Evolutionary conservation across 768 basidiomycete species (phyloP).

Genomic region (Pleurotus citrinopileatus): DNA sequence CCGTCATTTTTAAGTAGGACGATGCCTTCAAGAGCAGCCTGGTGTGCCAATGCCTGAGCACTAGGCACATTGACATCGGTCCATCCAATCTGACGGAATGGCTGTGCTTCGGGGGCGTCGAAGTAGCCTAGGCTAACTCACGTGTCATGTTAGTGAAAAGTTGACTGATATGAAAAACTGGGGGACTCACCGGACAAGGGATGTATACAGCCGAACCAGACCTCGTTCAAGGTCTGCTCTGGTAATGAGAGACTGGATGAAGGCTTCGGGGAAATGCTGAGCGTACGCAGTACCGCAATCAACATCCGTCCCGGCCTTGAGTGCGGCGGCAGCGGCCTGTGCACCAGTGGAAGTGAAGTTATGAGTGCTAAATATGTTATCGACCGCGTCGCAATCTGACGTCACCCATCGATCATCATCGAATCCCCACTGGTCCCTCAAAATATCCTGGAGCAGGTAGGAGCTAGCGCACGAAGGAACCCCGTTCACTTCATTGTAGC

Average conservation of each 20-base stretch:
- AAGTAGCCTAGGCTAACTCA: slow-evolving; percentile 52
- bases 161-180: neutral
- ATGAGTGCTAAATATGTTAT: slow-evolving; percentile 49
- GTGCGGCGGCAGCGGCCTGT: slow-evolving; percentile 45
- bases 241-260: slow-evolving; percentile 44
- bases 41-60: slow-evolving; percentile 46
- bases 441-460: slow-evolving; percentile 48
- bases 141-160: neutral
- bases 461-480: slow-evolving; percentile 53
- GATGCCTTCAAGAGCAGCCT: slow-evolving; percentile 51
- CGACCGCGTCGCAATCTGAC: slow-evolving; percentile 54
- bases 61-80: slow-evolving; percentile 43
- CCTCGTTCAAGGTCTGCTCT: slow-evolving; percentile 40
- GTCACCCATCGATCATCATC: slow-evolving; percentile 52
- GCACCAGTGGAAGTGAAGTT: slow-evolving; percentile 41
- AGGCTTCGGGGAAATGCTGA: slow-evolving; percentile 41
- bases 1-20: slow-evolving; percentile 66
- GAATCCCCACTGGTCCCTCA: slow-evolving; percentile 52
- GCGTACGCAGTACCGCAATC: slow-evolving; percentile 53
- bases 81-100: slow-evolving; percentile 49
- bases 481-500: slow-evolving; percentile 61
- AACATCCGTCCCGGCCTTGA: slow-evolving; percentile 53
- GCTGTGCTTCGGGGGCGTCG: slow-evolving; percentile 46
- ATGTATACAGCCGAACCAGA: slow-evolving; percentile 45
- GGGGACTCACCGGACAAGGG: slow-evolving; percentile 45